Percentiles rank a stretch among this genome's conserved stretches.
Conservation (phyloP, 2,329 filamentous ascomycete genomes). For the Talaromyces funiculosus region DNA sequence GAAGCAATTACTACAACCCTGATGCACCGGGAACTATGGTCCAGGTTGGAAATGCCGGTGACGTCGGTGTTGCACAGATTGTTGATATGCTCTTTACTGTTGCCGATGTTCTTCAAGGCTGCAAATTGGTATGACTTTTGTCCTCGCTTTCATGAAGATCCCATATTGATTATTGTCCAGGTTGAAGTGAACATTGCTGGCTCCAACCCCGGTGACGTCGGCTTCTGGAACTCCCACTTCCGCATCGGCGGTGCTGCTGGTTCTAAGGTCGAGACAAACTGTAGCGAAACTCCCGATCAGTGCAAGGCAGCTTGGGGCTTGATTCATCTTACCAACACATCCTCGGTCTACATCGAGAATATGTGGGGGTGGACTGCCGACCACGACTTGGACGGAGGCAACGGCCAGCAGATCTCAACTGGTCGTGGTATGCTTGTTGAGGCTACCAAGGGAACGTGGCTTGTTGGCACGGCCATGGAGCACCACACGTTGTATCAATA, state of each 20-base stretch:
- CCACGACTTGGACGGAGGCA: conserved; percentile 44
- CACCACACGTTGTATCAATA: conserved; percentile 53
- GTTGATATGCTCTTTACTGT: conserved; percentile 51
- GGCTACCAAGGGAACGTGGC: conserved; percentile 47
- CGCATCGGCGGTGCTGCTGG: conserved; percentile 45
- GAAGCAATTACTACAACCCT: conserved; percentile 42
- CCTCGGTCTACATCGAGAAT: conserved; percentile 52
- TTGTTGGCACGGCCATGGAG: conserved; percentile 49
- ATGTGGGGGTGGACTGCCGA: conserved; percentile 47
- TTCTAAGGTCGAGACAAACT: conserved; percentile 35
- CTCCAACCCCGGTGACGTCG: conserved; percentile 44
- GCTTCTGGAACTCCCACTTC: conserved; percentile 45
- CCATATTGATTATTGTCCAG: neutral
- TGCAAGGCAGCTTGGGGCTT: conserved; percentile 49
- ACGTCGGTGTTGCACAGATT: conserved; percentile 48
- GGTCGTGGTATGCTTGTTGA: conserved; percentile 47
- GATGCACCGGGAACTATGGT: conserved; percentile 46
- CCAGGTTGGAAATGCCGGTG: conserved; percentile 46
- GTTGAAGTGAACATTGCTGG: conserved; percentile 51
- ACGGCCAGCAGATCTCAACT: conserved; percentile 22
- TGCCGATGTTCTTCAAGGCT: conserved; percentile 41
- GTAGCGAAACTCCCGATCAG: conserved; percentile 30
- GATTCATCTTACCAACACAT: conserved; percentile 46
- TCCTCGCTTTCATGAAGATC: neutral
- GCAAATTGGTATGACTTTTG: conserved; percentile 28